These are phyloP conservation scores for Colletotrichum sublineola DNA, from an alignment of 2,329 filamentous ascomycete species.

Conservation along the genomic window DNA sequence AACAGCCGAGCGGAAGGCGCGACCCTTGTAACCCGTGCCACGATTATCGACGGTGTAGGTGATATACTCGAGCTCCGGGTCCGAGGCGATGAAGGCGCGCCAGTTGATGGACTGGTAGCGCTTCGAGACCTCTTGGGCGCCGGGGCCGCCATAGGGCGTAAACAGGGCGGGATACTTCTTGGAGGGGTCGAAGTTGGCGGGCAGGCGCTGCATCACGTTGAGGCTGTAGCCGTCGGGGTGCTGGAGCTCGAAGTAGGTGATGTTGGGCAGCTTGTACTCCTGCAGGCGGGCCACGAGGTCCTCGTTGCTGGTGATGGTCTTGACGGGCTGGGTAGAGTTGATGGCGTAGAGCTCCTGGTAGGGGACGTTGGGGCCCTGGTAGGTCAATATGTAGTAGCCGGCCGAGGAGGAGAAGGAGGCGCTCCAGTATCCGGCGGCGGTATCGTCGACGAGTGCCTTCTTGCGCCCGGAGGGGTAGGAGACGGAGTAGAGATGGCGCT, in stretches of 20 bases:
- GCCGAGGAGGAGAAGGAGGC: constrained; percentile 74
- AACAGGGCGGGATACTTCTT: constrained; percentile 78
- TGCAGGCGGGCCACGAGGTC: constrained; percentile 67
- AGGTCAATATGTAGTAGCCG: constrained; percentile 75
- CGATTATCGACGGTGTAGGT: constrained; percentile 78
- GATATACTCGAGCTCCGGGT: constrained; percentile 76
- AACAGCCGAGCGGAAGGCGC: constrained; percentile 71
- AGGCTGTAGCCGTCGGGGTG: constrained; percentile 72
- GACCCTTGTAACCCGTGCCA: constrained; percentile 74
- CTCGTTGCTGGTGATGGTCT: constrained; percentile 72
- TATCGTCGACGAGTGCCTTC: constrained; percentile 73
- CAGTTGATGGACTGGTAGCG: constrained; percentile 67
- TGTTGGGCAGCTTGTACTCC: constrained; percentile 73
- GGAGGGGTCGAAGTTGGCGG: constrained; percentile 71
- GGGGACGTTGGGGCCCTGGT: constrained; percentile 75
- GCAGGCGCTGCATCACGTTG: constrained; percentile 75
- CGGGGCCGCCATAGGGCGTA: constrained; percentile 77
- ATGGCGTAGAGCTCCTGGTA: constrained; percentile 76
- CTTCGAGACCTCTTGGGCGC: constrained; percentile 72
- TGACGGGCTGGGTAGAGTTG: constrained; percentile 66
- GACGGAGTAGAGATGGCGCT: constrained; percentile 77
- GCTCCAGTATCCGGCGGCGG: constrained; percentile 69
- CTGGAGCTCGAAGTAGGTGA: constrained; percentile 72
- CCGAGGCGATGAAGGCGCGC: constrained; percentile 74
- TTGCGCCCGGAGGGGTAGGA: constrained; percentile 67